Conservation (phyloP, 371 early-diverging fungal genomes). For the Catenaria anguillulae region DNA sequence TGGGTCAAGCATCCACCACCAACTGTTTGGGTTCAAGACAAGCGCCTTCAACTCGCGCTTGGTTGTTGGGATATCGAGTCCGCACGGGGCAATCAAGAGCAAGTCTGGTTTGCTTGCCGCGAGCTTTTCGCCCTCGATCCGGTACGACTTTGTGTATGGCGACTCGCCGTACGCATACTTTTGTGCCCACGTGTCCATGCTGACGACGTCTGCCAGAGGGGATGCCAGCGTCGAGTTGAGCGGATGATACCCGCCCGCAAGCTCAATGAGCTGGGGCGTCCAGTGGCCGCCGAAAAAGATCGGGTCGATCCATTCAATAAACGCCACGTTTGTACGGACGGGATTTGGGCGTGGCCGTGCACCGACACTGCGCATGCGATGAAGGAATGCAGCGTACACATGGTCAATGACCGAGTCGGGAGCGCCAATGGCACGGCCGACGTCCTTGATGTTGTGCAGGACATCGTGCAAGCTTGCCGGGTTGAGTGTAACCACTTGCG, state of each 20-base stretch:
- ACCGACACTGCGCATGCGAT: slow-evolving; percentile 17
- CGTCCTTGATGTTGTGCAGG: slow-evolving; percentile 27
- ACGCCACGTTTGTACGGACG: slow-evolving; percentile 27
- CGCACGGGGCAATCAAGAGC: slow-evolving; percentile 28
- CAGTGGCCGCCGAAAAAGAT: slow-evolving; percentile 8
- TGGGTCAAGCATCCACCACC: slow-evolving; percentile 18
- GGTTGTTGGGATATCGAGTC: slow-evolving; percentile 23
- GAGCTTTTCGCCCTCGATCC: slow-evolving; percentile 18
- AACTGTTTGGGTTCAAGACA: slow-evolving; percentile 15
- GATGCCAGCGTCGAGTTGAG: slow-evolving; percentile 13
- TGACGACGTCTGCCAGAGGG: too few relatives aligned
- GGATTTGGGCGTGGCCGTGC: too few relatives aligned
- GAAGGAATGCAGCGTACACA: slow-evolving; percentile 14
- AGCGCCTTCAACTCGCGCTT: slow-evolving; percentile 19
- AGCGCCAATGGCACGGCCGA: slow-evolving; percentile 28
- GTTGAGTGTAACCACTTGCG: slow-evolving; percentile 38
- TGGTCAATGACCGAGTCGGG: slow-evolving; percentile 16
- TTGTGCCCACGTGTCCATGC: too few relatives aligned
- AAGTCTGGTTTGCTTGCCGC: slow-evolving; percentile 18
- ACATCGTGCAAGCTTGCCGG: slow-evolving; percentile 34
- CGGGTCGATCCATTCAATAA: slow-evolving; percentile 46
- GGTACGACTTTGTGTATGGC: slow-evolving; percentile 6
- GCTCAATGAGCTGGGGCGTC: slow-evolving; percentile 35
- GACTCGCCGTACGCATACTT: neutral
- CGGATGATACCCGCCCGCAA: slow-evolving; percentile 34